Evolutionary conservation across 2,329 filamentous ascomycete genomes (phyloP).

Genomic region (Stemphylium vesicarium): DNA sequence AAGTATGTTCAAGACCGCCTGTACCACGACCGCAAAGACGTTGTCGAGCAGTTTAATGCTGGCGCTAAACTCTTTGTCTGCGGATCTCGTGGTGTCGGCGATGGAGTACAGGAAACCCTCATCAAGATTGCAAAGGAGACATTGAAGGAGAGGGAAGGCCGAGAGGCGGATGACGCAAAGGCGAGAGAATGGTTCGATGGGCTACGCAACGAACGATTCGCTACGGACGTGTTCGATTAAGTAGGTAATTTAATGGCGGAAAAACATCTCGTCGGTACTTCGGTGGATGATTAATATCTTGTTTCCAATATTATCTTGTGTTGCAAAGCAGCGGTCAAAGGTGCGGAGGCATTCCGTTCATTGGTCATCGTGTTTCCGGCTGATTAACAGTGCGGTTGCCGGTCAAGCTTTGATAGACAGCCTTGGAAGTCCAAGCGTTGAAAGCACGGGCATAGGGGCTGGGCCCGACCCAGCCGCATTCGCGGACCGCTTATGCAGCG

Average conservation of each 20-base stretch:
- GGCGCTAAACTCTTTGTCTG: constrained; percentile 69
- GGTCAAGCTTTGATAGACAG: too few relatives aligned
- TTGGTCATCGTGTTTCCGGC: too few relatives aligned
- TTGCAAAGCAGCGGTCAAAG: too few relatives aligned
- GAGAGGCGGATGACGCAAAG: constrained; percentile 48
- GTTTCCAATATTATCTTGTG: too few relatives aligned
- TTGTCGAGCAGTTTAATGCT: constrained; percentile 54
- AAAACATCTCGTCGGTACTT: too few relatives aligned
- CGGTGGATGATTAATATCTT: too few relatives aligned
- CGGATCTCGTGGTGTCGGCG: constrained; percentile 60
- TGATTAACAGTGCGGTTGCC: too few relatives aligned
- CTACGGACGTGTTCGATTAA: constrained; percentile 12
- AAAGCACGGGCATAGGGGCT: too few relatives aligned
- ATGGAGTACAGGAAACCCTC: constrained; percentile 51
- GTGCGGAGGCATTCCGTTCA: too few relatives aligned
- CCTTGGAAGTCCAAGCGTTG: too few relatives aligned
- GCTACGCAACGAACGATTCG: constrained; percentile 52
- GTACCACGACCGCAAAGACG: constrained; percentile 55
- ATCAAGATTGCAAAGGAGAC: constrained; percentile 54
- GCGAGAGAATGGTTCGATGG: constrained; percentile 55
- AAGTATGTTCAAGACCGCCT: constrained; percentile 62
- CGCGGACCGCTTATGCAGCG: too few relatives aligned
- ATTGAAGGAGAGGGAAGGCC: constrained; percentile 48
- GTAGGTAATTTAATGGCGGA: not conserved
- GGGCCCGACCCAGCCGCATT: too few relatives aligned